Conservation (phyloP, 441 rosid genomes). For the Viola pubescens region DNA sequence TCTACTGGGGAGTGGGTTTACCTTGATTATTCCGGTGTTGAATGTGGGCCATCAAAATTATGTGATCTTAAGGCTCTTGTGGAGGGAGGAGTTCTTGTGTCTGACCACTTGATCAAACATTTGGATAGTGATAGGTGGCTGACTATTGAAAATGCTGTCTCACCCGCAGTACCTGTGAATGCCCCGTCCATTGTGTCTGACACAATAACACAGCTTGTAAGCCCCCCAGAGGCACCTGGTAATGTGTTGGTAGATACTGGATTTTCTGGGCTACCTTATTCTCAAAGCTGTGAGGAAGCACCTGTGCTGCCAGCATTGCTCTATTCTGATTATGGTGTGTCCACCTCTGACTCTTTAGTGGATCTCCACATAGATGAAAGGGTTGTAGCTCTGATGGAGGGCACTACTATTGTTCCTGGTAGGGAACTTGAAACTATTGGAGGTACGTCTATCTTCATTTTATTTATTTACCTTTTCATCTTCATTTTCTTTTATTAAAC, state of each 20-base stretch:
- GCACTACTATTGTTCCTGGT: slow-evolving; percentile 60
- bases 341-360: slow-evolving; percentile 33
- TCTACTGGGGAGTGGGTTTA: slow-evolving; percentile 85
- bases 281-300: slow-evolving; percentile 32
- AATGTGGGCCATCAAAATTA: slow-evolving; percentile 81
- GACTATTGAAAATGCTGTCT: slow-evolving; percentile 92
- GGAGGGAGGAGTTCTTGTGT: slow-evolving; percentile 66
- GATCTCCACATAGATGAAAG: slow-evolving; percentile 70
- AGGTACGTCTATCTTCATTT: slow-evolving; percentile 39
- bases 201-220: slow-evolving; percentile 60
- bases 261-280: slow-evolving; percentile 39
- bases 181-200: slow-evolving; percentile 68
- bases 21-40: slow-evolving; percentile 83
- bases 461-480: background rate
- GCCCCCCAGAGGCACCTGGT: slow-evolving; percentile 98
- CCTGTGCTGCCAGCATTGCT: slow-evolving; percentile 20
- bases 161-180: slow-evolving; percentile 56
- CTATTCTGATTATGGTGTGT: slow-evolving; percentile 22
- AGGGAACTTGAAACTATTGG: slow-evolving; percentile 75
- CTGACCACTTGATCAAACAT: slow-evolving; percentile 92
- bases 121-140: slow-evolving; percentile 87
- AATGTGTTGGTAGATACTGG: slow-evolving; percentile 62
- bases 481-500: background rate
- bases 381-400: slow-evolving; percentile 67
- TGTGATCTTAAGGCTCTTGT: slow-evolving; percentile 72